Evolutionary conservation across 73 alveolate species (phyloP), one percentile per base, ranked within the genome.

Genomic region (Symbiodinium natans): DNA sequence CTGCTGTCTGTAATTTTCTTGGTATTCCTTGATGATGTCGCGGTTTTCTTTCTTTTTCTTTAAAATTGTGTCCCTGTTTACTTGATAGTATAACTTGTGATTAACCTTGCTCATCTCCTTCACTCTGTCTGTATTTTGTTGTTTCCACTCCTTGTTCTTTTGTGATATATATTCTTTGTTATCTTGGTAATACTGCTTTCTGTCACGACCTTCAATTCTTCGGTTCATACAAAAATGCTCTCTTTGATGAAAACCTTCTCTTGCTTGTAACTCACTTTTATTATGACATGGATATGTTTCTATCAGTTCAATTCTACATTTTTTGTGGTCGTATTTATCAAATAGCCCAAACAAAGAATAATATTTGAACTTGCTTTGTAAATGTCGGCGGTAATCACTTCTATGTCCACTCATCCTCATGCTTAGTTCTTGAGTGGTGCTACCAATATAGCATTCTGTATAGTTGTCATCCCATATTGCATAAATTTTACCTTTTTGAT

Each of bases 391-490:
- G 19, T 71, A 71, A 19, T 71, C 27, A 31, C 83, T 6, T 71
- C 83, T 71, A 31, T 71, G 83, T 71, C 5, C 19, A 19, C 41
- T 41, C 83, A 71, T 71, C 19, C 83, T 71, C 83, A 19, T 40
- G 5, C 41, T 31, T n/a, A 71, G 41, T n/a, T 71, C 83, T 71
- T 71, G 41, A 71, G 13, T 2, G 2, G 83, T 71, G 83, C 83
- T 71, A 7, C 83, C 83, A n/a, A 71, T 71, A 31, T 71, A 71
- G 41, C 83, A 71, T 31, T 71, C 41, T 17, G 83, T 71, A 31
- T 71, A 71, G 83, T 71, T 71, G 39, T 71, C 41, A 31, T 71
- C 77, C 83, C 83, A 71, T 27, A 71, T 71, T 71, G 39, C 41
- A 21, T 71, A 71, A n/a, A 71, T 71, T 71, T 71, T 27, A n/a